Conservation (phyloP, 139 green algal species). For the Closterium sp. region DNA sequence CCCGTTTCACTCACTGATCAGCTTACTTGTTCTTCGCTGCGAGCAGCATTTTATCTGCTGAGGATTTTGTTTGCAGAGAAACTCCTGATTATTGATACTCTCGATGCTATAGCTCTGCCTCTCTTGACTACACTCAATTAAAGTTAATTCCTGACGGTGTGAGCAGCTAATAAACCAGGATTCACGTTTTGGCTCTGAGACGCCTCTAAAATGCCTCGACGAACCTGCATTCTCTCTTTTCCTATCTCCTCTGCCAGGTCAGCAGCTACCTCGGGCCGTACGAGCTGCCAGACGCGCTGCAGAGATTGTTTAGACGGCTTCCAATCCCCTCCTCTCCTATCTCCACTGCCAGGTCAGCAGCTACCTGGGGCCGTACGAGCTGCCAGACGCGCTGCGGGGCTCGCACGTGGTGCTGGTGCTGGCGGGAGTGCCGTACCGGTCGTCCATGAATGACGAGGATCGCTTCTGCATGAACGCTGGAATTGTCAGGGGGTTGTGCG, state of each 20-base stretch:
- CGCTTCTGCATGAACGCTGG: not conserved
- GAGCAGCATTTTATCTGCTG: not conserved
- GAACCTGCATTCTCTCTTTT: too few relatives aligned
- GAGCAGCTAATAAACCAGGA: too few relatives aligned
- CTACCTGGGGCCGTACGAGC: not conserved
- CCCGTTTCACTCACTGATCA: not conserved
- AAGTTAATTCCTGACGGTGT: too few relatives aligned
- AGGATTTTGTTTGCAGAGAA: not conserved
- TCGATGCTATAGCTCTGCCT: too few relatives aligned
- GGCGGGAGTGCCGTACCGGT: not conserved
- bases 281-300: too few relatives aligned
- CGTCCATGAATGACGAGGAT: not conserved
- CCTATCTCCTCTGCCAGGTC: too few relatives aligned
- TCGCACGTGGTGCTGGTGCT: not conserved
- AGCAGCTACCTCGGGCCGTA: too few relatives aligned
- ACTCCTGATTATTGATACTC: too few relatives aligned
- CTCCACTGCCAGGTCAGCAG: not conserved
- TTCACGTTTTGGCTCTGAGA: too few relatives aligned
- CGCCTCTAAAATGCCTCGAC: too few relatives aligned
- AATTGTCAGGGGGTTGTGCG: not conserved
- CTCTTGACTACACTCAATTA: too few relatives aligned
- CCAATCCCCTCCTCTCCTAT: not conserved
- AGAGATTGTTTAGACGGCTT: too few relatives aligned
- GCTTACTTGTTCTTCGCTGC: not conserved
- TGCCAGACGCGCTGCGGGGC: not conserved